phyloP scores from a whole-genome alignment of 2,329 filamentous ascomycete genomes.

The Fusarium udum region DNA sequence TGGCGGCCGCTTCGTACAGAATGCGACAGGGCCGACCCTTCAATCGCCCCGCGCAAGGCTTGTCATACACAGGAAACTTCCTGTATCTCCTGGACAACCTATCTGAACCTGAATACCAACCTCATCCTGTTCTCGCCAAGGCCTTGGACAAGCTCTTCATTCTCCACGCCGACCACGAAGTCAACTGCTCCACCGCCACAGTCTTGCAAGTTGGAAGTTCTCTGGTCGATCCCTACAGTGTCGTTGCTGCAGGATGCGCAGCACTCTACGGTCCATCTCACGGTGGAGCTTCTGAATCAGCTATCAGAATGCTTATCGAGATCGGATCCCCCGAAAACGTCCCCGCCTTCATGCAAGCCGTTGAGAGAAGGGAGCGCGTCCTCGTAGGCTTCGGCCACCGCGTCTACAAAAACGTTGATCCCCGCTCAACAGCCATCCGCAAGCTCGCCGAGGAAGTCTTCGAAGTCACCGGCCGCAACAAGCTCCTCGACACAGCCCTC shows the following conservation, averaged over 20 bases:
- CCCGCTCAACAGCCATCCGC: slow-evolving; percentile 60
- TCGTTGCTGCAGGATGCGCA: slow-evolving; percentile 62
- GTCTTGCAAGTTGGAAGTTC: slow-evolving; percentile 66
- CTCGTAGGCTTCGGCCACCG: slow-evolving; percentile 66
- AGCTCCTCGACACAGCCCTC: slow-evolving; percentile 60
- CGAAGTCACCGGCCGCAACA: slow-evolving; percentile 60
- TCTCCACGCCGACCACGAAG: slow-evolving; percentile 67
- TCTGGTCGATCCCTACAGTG: slow-evolving; percentile 64
- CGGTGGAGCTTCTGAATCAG: slow-evolving; percentile 67
- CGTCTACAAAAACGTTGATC: slow-evolving; percentile 64
- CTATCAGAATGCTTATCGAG: slow-evolving; percentile 63
- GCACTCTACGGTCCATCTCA: slow-evolving; percentile 66
- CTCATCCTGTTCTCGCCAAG: slow-evolving; percentile 60
- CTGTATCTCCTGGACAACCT: slow-evolving; percentile 64
- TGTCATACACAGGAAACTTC: slow-evolving; percentile 65
- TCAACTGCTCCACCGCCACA: slow-evolving; percentile 66
- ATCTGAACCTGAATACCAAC: slow-evolving; percentile 56
- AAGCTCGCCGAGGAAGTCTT: slow-evolving; percentile 61
- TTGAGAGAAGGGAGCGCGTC: slow-evolving; percentile 60
- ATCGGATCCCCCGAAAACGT: slow-evolving; percentile 62
- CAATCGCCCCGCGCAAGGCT: slow-evolving; percentile 57
- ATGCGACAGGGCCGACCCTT: slow-evolving; percentile 63
- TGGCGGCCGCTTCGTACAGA: slow-evolving; percentile 61
- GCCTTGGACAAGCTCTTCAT: slow-evolving; percentile 64
- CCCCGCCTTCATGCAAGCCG: slow-evolving; percentile 58